Conservation (phyloP, 140 eudicot genomes). For the Flaveria floridana region DNA sequence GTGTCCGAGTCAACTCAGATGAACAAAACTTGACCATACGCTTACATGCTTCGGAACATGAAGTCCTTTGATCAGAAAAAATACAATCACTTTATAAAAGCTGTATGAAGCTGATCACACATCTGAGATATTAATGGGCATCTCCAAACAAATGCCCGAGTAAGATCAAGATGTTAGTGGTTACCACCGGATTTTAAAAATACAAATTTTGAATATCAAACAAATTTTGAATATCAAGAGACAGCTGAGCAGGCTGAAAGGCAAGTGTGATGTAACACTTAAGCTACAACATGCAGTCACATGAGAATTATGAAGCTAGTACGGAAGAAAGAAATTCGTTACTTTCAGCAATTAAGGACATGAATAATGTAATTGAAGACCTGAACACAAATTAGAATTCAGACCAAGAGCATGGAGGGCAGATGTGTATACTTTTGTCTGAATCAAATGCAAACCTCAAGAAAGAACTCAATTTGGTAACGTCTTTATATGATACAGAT, state of each 20-base stretch:
- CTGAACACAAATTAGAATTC: conserved; percentile 32
- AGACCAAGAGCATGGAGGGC: conserved; percentile 59
- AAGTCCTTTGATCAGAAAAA: conserved; percentile 45
- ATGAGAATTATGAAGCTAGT: too few relatives aligned
- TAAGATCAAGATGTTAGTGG: conserved; percentile 14
- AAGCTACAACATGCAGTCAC: too few relatives aligned
- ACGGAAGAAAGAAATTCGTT: too few relatives aligned
- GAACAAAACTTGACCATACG: conserved; percentile 54
- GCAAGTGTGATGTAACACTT: too few relatives aligned
- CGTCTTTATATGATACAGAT: neutral
- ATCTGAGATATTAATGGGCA: too few relatives aligned
- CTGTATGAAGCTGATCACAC: conserved; percentile 57
- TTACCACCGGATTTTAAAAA: conserved; percentile 45
- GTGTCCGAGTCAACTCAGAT: conserved; percentile 46
- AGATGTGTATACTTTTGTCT: conserved; percentile 34
- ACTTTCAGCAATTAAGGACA: too few relatives aligned
- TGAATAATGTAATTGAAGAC: too few relatives aligned
- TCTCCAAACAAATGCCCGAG: too few relatives aligned
- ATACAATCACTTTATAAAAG: conserved; percentile 46
- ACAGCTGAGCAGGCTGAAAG: too few relatives aligned
- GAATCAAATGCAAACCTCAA: conserved; percentile 58
- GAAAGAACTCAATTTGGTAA: conserved; percentile 43
- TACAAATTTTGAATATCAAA: neutral
- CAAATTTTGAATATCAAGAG: neutral
- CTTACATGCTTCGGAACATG: conserved; percentile 42